Conservation (phyloP, 371 early-diverging fungal species). For the Mortierella sp. region DNA sequence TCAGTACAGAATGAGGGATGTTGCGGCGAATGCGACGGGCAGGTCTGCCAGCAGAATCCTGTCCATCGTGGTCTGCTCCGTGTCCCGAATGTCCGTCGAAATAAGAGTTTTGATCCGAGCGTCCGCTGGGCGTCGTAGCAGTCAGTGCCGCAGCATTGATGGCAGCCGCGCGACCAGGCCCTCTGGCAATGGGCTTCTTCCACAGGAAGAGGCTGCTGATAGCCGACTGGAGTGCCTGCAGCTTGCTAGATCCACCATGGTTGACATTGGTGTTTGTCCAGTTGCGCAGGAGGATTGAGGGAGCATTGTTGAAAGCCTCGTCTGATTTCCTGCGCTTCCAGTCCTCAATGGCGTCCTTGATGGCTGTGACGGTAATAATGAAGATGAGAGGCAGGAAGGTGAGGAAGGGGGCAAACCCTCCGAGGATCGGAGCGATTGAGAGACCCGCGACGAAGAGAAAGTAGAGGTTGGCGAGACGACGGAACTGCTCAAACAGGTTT, state of each 20-base stretch:
- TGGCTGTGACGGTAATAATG: conserved; percentile 85
- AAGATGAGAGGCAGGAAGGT: conserved; percentile 83
- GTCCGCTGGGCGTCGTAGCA: conserved; percentile 40
- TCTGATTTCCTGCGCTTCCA: conserved; percentile 91
- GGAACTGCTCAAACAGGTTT: conserved; percentile 92
- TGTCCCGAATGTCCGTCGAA: conserved; percentile 36
- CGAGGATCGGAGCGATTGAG: conserved; percentile 78
- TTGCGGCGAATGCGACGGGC: conserved; percentile 46
- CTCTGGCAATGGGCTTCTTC: neutral
- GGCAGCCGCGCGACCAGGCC: conserved; percentile 39
- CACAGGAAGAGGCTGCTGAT: conserved; percentile 24
- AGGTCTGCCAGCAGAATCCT: conserved; percentile 50
- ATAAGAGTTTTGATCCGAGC: conserved; percentile 52
- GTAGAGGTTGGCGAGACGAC: conserved; percentile 89
- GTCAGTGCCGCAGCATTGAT: conserved; percentile 33
- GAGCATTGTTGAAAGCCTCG: conserved; percentile 72
- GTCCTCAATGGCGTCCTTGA: conserved; percentile 97
- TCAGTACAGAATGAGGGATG: conserved; percentile 56
- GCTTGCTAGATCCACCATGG: conserved; percentile 20
- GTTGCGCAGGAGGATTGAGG: conserved; percentile 42
- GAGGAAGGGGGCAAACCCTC: conserved; percentile 71
- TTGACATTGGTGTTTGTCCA: conserved; percentile 55
- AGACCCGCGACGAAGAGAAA: conserved; percentile 88
- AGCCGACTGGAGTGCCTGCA: conserved; percentile 23
- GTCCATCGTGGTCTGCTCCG: conserved; percentile 19